These are phyloP conservation scores for Thermothelomyces thermophilus DNA, from an alignment of 2,329 filamentous ascomycete genomes.

Conservation along the genomic window DNA sequence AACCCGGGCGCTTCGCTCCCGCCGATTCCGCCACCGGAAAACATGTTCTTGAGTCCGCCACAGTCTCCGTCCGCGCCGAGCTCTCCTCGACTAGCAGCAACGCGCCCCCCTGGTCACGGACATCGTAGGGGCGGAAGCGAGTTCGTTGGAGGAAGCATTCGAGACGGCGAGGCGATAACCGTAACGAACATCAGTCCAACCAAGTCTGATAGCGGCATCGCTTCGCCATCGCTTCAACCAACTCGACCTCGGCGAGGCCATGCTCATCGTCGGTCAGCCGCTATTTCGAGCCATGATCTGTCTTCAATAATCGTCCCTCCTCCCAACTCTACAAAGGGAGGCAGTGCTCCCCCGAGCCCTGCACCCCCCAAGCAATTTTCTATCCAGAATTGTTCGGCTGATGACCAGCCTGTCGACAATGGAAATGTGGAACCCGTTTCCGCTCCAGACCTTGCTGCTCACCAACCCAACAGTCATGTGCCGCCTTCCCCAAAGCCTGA, in stretches of 20 bases:
- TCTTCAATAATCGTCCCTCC: conserved; percentile 58
- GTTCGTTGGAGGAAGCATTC: conserved; percentile 69
- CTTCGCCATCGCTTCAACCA: conserved; percentile 49
- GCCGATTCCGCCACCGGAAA: conserved; percentile 29
- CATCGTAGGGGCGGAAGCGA: conserved; percentile 80
- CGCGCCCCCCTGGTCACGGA: conserved; percentile 57
- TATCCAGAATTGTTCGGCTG: conserved; percentile 23
- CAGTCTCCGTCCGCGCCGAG: conserved; percentile 49
- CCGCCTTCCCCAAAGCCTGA: conserved; percentile 15
- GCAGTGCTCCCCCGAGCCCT: conserved; percentile 60
- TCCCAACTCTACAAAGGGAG: conserved; percentile 44
- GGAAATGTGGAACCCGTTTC: conserved; percentile 8
- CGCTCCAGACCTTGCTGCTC: conserved; percentile 1
- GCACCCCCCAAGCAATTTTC: conserved; percentile 37
- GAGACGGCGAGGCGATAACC: conserved; percentile 51
- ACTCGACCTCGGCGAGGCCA: conserved; percentile 58
- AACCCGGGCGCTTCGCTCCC: conserved; percentile 41
- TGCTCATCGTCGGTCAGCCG: conserved; percentile 72
- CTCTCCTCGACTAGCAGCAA: conserved; percentile 43
- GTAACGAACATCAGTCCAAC: conserved; percentile 64
- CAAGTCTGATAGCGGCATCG: conserved; percentile 53
- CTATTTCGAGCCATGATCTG: conserved; percentile 79
- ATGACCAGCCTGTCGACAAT: conserved; percentile 10
- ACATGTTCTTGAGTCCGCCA: conserved; percentile 46
- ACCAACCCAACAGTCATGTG: conserved; percentile 10